Evolutionary conservation across 176 grass and related monocot species (phyloP).

Genomic region (Juncus inflexus): DNA sequence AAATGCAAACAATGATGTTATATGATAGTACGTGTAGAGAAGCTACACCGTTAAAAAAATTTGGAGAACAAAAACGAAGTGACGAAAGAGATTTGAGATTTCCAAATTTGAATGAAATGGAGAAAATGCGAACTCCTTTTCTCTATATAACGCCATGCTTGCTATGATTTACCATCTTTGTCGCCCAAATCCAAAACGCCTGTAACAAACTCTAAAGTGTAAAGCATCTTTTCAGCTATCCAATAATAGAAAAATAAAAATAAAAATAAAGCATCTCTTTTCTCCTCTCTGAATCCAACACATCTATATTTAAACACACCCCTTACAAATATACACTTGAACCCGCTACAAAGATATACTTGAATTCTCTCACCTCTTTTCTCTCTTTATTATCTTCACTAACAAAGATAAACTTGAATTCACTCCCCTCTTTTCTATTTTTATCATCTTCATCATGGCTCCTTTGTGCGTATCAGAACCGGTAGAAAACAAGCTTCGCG

Average conservation of each 20-base stretch:
- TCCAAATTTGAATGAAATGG: too few relatives aligned
- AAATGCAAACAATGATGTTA: too few relatives aligned
- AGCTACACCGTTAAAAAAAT: too few relatives aligned
- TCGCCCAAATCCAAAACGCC: too few relatives aligned
- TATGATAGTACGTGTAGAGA: too few relatives aligned
- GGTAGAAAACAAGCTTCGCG: conserved; percentile 22
- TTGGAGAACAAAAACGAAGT: too few relatives aligned
- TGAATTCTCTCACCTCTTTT: background rate
- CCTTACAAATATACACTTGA: background rate
- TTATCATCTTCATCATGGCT: conserved; percentile 3
- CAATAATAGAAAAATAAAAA: background rate
- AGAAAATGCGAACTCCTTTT: background rate
- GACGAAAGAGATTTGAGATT: too few relatives aligned
- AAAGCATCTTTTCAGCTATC: too few relatives aligned
- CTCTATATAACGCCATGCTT: too few relatives aligned
- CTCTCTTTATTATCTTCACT: background rate
- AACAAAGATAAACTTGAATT: background rate
- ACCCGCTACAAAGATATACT: background rate
- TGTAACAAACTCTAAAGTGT: too few relatives aligned
- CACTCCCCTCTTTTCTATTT: background rate
- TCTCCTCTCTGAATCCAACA: background rate
- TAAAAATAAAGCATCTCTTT: background rate
- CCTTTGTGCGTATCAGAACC: background rate
- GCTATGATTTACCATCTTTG: too few relatives aligned
- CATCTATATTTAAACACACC: background rate